Base-by-base conservation (phyloP, 495 filamentous ascomycete genomes). In the Aspergillus homomorphus region DNA sequence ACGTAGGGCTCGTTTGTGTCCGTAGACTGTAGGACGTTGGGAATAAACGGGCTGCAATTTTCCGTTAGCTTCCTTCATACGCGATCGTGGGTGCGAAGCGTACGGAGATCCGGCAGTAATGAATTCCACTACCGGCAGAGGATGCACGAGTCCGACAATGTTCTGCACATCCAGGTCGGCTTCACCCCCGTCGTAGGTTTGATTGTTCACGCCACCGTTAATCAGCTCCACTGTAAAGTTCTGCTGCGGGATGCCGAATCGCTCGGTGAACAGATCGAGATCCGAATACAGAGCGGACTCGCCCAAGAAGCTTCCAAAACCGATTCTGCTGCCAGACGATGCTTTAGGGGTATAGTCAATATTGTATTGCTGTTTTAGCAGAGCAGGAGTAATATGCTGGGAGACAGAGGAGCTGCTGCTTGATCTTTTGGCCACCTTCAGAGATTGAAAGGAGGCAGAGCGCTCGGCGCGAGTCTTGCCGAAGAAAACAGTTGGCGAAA, bases 141-240 rank as follows among this genome's bases (percentile, higher is more conserved):
- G 83, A 58, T 80, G 74, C 28, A 73, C 69, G 30, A 88, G 67
- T 12, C 77, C 82, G 53, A 84, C 60, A 45, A 83, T 79, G 52
- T 86, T 83, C 66, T 92, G 83, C 23, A 87, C 68, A 61, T 92
- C 88, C 54, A 91, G 72, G 65, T 91, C 87, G 33, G 87, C 87
- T 67, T 92, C 88, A 9, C 72, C 74, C 22, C 24, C 54, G 58
- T 76, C 69, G 49, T 81, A 68, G 58, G 74, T 62, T 57, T 80
- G 81, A 60, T 76, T 61, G 59, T 84, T 70, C 51, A 72, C 49
- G 3, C 78, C 82, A 10, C 82, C 84, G 53, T 84, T 82, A 54
- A 89, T 80, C 5, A 78, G 61, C 43, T 76, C 66, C 33, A 80
- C 78, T n/a, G 75, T 80, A 71, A 87, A 89, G 62, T 81, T 85